Conservation (phyloP, 2,329 filamentous ascomycete genomes). For the Venturiaceae sp. region DNA sequence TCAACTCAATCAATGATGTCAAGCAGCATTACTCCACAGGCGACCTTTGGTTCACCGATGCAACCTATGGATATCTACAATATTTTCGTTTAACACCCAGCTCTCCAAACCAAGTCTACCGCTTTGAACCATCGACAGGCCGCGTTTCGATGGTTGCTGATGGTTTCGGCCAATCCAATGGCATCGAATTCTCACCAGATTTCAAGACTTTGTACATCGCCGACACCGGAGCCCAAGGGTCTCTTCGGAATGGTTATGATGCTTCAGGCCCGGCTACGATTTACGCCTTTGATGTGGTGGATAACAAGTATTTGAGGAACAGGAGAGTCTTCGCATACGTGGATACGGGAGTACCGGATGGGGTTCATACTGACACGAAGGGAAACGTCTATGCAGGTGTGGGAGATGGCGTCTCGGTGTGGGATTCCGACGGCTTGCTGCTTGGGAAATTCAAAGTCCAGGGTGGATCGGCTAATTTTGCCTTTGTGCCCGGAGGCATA, state of each 20-base stretch:
- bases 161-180: conserved; percentile 47
- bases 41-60: conserved; percentile 58
- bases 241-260: conserved; percentile 16
- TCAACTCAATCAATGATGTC: conserved; percentile 52
- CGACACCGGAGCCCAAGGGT: conserved; percentile 41
- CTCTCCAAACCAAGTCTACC: conserved; percentile 50
- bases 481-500: conserved; percentile 23
- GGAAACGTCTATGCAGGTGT: conserved; percentile 49
- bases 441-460: conserved; percentile 50
- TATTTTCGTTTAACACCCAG: conserved; percentile 45
- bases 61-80: conserved; percentile 49
- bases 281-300: conserved; percentile 31
- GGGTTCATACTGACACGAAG: conserved; percentile 42
- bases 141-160: conserved; percentile 48
- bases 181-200: conserved; percentile 47
- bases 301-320: conserved; percentile 24
- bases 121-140: conserved; percentile 40
- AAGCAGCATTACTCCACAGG: conserved; percentile 42
- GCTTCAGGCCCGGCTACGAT: conserved; percentile 29
- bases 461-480: conserved; percentile 25
- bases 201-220: conserved; percentile 44
- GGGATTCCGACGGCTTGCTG: conserved; percentile 37
- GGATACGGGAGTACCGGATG: conserved; percentile 47
- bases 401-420: conserved; percentile 46
- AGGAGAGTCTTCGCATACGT: conserved; percentile 45